phyloP scores from a whole-genome alignment of 257 asterid species.

The Plectranthus barbatus region DNA sequence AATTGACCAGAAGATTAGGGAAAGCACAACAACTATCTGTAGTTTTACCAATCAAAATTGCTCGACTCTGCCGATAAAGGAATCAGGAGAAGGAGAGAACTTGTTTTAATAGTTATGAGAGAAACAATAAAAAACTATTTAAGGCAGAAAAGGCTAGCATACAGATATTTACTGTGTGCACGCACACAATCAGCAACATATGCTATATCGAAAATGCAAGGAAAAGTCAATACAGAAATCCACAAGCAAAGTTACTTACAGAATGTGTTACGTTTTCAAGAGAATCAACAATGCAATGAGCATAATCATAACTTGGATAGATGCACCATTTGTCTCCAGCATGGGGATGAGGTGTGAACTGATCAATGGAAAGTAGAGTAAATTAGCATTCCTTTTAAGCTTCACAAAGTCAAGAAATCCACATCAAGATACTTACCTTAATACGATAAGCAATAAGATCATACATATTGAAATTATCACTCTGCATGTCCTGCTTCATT shows the following conservation, averaged over 20 bases:
- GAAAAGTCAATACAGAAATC: neutral
- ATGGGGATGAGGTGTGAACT: conserved; percentile 98
- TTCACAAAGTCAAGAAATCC: neutral
- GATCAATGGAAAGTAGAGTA: conserved; percentile 21
- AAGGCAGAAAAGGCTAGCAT: neutral
- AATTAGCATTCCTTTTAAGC: conserved; percentile 12
- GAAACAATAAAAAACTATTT: too few relatives aligned
- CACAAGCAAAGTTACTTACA: conserved; percentile 36
- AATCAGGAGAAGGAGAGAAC: neutral
- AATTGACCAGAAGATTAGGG: neutral
- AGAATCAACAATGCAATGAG: conserved; percentile 96
- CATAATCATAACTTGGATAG: conserved; percentile 94
- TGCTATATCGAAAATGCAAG: neutral
- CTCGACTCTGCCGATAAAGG: neutral
- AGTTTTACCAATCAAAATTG: neutral
- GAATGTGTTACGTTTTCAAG: conserved; percentile 91
- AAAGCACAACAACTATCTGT: neutral
- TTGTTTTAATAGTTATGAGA: too few relatives aligned
- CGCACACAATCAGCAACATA: neutral
- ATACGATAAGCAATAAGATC: conserved; percentile 94
- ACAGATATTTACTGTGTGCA: neutral
- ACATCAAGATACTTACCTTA: conserved; percentile 47
- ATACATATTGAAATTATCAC: conserved; percentile 88
- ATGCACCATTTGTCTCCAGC: conserved; percentile 99
- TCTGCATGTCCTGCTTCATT: conserved; percentile 99